A percentile compares a stretch with the other conserved stretches of the same genome.
Conservation (phyloP, 257 asterid genomes). For the Anisodus tanguticus region DNA sequence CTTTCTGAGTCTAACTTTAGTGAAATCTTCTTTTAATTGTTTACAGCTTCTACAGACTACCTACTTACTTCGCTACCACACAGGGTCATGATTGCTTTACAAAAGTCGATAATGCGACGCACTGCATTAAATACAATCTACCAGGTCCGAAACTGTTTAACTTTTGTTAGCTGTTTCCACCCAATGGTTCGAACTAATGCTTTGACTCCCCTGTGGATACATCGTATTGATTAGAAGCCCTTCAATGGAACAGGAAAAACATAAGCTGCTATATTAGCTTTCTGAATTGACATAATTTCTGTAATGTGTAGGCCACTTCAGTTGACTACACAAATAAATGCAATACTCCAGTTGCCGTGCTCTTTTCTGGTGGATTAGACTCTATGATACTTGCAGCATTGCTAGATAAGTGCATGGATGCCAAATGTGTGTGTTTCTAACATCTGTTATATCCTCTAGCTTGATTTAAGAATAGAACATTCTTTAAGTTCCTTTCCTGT, state of each 20-base stretch:
- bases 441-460: background rate
- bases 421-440: slow-evolving; percentile 60
- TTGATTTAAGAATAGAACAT: background rate
- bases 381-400: slow-evolving; percentile 94
- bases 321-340: slow-evolving; percentile 41
- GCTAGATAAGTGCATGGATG: slow-evolving; percentile 77
- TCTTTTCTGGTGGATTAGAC: slow-evolving; percentile 97
- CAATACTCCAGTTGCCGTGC: slow-evolving; percentile 82
- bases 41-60: slow-evolving; percentile 43
- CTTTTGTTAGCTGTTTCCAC: background rate
- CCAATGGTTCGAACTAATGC: slow-evolving; percentile 5
- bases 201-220: background rate
- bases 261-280: background rate
- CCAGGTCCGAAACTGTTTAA: slow-evolving; percentile 50
- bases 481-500: slow-evolving; percentile 12
- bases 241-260: background rate
- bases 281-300: slow-evolving; percentile 23
- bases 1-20: slow-evolving; percentile 1
- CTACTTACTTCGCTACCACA: slow-evolving; percentile 45
- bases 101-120: slow-evolving; percentile 75
- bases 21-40: slow-evolving; percentile 28
- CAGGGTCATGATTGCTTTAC: slow-evolving; percentile 71
- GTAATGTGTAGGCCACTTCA: slow-evolving; percentile 46
- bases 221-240: slow-evolving; percentile 12
- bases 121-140: slow-evolving; percentile 57